Evolutionary conservation across 73 alveolate genomes (phyloP), one percentile per base, ranked within the genome.

Genomic region (Breviolum minutum): DNA sequence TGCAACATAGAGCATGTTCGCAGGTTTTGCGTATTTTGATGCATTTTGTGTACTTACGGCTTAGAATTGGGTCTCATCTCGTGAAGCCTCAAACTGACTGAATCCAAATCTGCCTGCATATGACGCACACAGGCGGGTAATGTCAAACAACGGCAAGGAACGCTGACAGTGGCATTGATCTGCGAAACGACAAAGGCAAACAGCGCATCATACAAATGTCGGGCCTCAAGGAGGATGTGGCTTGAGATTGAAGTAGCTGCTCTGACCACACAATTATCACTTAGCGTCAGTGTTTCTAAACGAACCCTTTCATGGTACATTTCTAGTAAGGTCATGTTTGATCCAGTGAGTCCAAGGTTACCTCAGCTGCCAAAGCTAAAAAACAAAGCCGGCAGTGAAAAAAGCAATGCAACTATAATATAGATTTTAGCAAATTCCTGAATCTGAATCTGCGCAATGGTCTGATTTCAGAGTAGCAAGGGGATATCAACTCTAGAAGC

Each of bases 151-250:
- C 27, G 30, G 10, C 89, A 60, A 62, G 94, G 17, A 11, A 27
- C 94, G 29, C 94, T 85, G 30, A 85, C 94, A 48, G 97, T 71
- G 79, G 89, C 90, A n/a, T 92, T 92, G 64, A 80, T 92, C 66
- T 74, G 85, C 27, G 85, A 80, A 63, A 92, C 97, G 17, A 92
- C 86, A 63, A 71, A 80, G 81, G 73, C 32, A 63, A 92, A 92
- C 88, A 92, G 66, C 60, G 97, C 97, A 70, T 92, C 90, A 54
- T 92, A 92, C 40, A 92, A 66, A 74, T 92, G 81, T 10, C 97
- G 29, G 19, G 94, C 94, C 94, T 85, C 79, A 26, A 27, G 26
- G 17, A 9, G 26, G 32, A 24, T 73, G 83, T 40, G 54, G 54
- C 54, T 40, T 68, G n/a, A 68, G 24, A 68, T 68, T 22, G 17